Evolutionary conservation across 768 basidiomycete species (phyloP).

Genomic region (Phaffia australis): DNA sequence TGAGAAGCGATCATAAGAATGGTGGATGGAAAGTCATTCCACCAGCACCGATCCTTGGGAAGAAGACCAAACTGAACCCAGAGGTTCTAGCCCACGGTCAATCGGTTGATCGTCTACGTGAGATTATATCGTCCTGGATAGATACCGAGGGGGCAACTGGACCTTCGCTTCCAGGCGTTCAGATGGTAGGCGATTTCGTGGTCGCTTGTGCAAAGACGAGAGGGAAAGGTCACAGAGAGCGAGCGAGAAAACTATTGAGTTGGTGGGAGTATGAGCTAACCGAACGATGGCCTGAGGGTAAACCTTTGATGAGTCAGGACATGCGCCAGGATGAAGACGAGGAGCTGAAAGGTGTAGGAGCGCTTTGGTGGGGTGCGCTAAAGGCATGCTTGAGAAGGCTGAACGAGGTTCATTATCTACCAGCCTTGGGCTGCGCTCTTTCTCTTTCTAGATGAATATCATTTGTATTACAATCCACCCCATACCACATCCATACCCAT

Average conservation of each 20-base stretch:
- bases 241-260: constrained; percentile 7
- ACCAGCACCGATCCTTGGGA: constrained; percentile 8
- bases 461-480: no score
- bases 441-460: neutral
- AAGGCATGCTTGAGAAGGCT: neutral
- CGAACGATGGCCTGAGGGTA: neutral
- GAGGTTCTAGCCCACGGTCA: neutral
- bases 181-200: constrained; percentile 9
- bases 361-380: constrained; percentile 16
- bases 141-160: neutral
- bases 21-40: neutral
- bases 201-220: constrained; percentile 3
- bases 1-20: no score
- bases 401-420: neutral
- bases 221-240: constrained; percentile 9
- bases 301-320: no score
- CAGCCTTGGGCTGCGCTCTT: neutral
- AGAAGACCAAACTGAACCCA: neutral
- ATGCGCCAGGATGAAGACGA: neutral
- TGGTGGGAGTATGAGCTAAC: constrained; percentile 10
- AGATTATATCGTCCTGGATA: constrained; percentile 6
- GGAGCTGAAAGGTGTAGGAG: neutral
- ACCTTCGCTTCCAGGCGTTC: neutral
- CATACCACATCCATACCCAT: no score
- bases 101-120: constrained; percentile 8